Conservation (phyloP, 164 flowering plant species). For the Paratinospora sagittata region DNA sequence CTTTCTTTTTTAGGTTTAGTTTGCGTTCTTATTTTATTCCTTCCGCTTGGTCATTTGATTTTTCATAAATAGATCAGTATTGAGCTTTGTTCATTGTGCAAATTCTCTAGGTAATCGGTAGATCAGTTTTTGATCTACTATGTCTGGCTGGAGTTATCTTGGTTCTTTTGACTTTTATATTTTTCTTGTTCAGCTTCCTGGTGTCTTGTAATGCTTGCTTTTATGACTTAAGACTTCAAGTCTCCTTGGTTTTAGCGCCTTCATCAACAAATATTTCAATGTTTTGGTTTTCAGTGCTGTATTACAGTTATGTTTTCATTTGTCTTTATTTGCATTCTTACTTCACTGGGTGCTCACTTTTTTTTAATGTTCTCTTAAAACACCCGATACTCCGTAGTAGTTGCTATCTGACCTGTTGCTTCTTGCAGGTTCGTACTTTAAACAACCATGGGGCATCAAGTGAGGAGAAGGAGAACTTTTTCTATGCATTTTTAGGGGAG, state of each 20-base stretch:
- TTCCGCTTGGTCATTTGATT: no score
- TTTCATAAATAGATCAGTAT: no score
- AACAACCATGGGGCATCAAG: constrained; percentile 36
- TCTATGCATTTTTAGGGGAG: constrained; percentile 74
- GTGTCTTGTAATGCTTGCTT: neutral
- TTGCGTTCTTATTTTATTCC: no score
- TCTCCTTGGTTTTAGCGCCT: neutral
- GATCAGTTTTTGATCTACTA: no score
- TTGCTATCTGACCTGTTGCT: neutral
- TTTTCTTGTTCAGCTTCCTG: neutral
- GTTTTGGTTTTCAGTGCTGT: neutral
- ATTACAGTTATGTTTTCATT: neutral
- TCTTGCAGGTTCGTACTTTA: constrained; percentile 63
- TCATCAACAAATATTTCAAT: no score
- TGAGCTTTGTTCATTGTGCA: no score
- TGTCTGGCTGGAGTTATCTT: no score
- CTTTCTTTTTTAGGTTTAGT: no score
- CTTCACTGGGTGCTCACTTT: neutral
- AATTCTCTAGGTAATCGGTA: no score
- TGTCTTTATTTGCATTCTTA: neutral
- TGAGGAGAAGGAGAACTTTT: constrained; percentile 60
- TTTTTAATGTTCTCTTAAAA: no score
- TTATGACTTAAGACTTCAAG: no score
- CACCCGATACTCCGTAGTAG: neutral
- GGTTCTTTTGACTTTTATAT: no score